Percentiles rank a stretch among this genome's conserved stretches.
These are phyloP conservation scores for Funneliformis mosseae DNA, from an alignment of 192 early-diverging fungal species.

Conservation along the genomic window DNA sequence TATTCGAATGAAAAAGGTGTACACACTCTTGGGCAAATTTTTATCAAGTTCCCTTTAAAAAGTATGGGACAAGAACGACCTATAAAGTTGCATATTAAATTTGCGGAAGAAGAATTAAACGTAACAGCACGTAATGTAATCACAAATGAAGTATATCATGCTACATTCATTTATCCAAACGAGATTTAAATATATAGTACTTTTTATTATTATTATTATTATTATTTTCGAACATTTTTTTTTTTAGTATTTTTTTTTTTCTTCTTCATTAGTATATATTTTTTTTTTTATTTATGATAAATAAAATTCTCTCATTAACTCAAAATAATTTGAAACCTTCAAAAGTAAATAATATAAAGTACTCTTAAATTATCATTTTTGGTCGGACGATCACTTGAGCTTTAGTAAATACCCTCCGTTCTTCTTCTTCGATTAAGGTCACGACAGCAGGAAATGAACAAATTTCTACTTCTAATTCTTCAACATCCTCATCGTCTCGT, in stretches of 20 bases:
- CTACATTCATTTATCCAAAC: not conserved
- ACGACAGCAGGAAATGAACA: slow-evolving; percentile 14
- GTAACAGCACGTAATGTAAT: slow-evolving; percentile 10
- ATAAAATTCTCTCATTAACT: no score
- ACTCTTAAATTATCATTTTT: not conserved
- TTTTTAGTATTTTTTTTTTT: no score
- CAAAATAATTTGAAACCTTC: not conserved
- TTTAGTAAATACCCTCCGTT: slow-evolving; percentile 17
- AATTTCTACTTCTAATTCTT: slow-evolving; percentile 18
- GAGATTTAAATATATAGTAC: not conserved
- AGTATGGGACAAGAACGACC: not conserved
- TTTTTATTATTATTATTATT: not conserved
- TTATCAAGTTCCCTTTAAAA: not conserved
- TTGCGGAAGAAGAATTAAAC: slow-evolving; percentile 26
- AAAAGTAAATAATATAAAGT: not conserved
- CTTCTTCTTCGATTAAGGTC: not conserved
- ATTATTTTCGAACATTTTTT: no score
- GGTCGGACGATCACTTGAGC: slow-evolving; percentile 9
- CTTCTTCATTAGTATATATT: no score
- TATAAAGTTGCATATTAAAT: slow-evolving; percentile 14
- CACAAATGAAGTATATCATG: not conserved
- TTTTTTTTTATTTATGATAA: no score
- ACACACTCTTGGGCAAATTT: not conserved
- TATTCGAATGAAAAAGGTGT: slow-evolving; percentile 6
- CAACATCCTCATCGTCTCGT: not conserved